Percentiles rank a stretch among this genome's conserved stretches.
phyloP scores from a whole-genome alignment of 441 rosid species.

The Manihot esculenta region DNA sequence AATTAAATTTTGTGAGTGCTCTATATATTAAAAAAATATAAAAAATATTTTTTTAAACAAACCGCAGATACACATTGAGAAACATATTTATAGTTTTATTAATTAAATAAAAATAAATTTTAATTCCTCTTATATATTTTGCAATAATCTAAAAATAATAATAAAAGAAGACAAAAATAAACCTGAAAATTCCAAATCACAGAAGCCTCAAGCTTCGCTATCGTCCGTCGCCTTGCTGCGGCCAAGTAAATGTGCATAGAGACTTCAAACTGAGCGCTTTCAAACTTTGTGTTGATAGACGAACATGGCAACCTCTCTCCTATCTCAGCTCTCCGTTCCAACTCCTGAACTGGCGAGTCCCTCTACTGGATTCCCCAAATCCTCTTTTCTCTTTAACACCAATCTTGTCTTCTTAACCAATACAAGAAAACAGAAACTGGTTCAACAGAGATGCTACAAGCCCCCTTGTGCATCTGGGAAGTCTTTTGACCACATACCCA shows the following conservation, averaged over 20 bases:
- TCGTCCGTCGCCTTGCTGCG: neutral
- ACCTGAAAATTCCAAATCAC: constrained; percentile 1
- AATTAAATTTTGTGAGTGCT: no score
- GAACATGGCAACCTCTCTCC: constrained; percentile 52
- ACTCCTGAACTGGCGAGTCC: constrained; percentile 34
- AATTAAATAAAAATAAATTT: no score
- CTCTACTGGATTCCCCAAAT: constrained; percentile 34
- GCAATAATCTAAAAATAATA: neutral
- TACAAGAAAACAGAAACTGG: constrained; percentile 20
- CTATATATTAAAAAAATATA: no score
- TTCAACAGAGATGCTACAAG: constrained; percentile 24
- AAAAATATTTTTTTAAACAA: no score
- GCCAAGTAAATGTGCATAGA: neutral
- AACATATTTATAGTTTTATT: no score
- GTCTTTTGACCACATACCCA: constrained; percentile 60
- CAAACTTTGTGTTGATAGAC: neutral
- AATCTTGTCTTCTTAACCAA: constrained; percentile 34
- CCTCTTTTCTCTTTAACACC: constrained; percentile 44
- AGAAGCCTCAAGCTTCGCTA: constrained; percentile 10
- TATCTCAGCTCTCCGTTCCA: constrained; percentile 48
- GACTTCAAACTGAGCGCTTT: neutral
- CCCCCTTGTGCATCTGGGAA: constrained; percentile 40
- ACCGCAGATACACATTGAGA: no score
- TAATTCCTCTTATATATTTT: no score
- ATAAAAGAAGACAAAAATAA: neutral